Base-by-base conservation (phyloP, 2,329 filamentous ascomycete genomes). In the Cercospora canescens region DNA sequence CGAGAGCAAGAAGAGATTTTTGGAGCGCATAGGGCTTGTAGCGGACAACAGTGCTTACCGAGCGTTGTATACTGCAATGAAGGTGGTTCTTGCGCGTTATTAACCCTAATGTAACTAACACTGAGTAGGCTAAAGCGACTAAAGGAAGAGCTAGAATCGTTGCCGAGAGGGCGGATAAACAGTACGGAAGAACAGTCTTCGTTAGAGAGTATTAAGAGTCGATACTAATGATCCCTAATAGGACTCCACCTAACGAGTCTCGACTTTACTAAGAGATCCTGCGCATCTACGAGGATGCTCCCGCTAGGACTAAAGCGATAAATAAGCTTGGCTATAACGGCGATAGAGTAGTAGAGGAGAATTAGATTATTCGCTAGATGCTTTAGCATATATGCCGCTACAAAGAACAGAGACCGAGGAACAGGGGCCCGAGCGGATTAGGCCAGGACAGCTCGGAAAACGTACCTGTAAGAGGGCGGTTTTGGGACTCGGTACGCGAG, bases 1-100 rank as follows among this genome's bases (percentile, higher is more conserved):
- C 21, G 56, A 59, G 56, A 59, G 32, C 24, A 59, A 28, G n/a
- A 35, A 6, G 56, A 59, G 56, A 59, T 59, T 59, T 41, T 2
- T 59, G 12, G 34, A 59, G 56, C 56, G 56, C 14, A 12, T 41
- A 1, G 7, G 21, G 3, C 35, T 59, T 5, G 11, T 6, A 12
- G 21, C 16, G 12, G 45, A 35, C 12, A 24, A 59, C 18, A 35
- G 45, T 28, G 56, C 56, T 54, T 8, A 59, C 14, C 3, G 35
- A 1, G 14, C n/a, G 7, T 28, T 59, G 7, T 58, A 58, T 34
- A 39, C 9, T 1, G 34, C 34, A 39, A 58, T 58, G 21, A 58
- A 58, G 55, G 55, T 58, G 24, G n/a, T 32, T 32, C 30, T 32
- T 5, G 30, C 30, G 30, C 30, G 30, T 32, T 9, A 41, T 41